These are phyloP conservation scores for Bertia moriformis DNA, from an alignment of 2,329 filamentous ascomycete species.

Conservation along the genomic window DNA sequence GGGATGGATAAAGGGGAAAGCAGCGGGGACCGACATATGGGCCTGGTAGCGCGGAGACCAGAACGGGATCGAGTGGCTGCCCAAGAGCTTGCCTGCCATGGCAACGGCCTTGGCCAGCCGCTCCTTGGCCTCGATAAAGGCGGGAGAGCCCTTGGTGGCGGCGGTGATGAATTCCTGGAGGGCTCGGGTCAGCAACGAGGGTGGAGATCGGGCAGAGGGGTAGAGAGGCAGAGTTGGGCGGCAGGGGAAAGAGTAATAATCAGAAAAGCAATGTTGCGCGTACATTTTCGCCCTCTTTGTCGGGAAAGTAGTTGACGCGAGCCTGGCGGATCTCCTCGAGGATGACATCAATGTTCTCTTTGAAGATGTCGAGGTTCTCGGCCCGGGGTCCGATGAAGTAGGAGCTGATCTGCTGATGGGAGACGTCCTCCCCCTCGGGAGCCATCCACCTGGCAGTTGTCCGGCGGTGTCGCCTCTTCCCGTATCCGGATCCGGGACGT, in stretches of 20 bases:
- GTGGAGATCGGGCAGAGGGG: conserved; percentile 2
- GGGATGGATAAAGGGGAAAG: too few species aligned
- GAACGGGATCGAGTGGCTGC: conserved; percentile 26
- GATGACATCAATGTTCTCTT: conserved; percentile 20
- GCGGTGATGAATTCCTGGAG: conserved; percentile 19
- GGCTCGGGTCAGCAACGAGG: neutral
- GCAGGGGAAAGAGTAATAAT: neutral
- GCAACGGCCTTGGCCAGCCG: conserved; percentile 18
- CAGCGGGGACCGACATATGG: conserved; percentile 30
- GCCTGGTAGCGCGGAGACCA: conserved; percentile 29
- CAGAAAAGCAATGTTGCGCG: conserved; percentile 3
- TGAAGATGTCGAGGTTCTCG: conserved; percentile 23
- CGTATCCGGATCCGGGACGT: too few species aligned
- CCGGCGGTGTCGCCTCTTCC: too few species aligned
- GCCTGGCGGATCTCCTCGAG: conserved; percentile 18
- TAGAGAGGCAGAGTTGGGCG: conserved; percentile 3
- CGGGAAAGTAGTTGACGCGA: conserved; percentile 16
- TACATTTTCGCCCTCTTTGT: conserved; percentile 18
- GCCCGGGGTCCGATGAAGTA: conserved; percentile 27
- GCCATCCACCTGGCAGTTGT: too few species aligned
- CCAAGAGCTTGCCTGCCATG: conserved; percentile 19
- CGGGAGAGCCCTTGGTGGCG: conserved; percentile 14
- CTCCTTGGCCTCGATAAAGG: conserved; percentile 15
- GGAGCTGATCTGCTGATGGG: conserved; percentile 18
- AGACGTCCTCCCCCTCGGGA: conserved; percentile 9